A percentile compares a stretch with the other conserved stretches of the same genome.
Conservation (phyloP, 2,329 filamentous ascomycete genomes). For the Hypoxylon sp. region DNA sequence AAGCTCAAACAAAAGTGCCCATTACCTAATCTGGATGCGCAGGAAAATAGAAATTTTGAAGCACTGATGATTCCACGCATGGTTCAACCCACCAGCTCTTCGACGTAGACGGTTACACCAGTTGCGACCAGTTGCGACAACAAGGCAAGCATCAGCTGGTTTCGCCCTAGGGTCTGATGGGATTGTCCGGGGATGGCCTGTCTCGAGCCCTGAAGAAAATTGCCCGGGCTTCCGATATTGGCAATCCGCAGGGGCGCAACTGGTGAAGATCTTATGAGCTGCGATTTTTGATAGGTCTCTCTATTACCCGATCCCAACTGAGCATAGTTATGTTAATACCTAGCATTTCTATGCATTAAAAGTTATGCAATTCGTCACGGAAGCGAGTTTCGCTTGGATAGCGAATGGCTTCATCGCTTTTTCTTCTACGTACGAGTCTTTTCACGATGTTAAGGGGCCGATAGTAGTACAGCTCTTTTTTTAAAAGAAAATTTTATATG, state of each 20-base stretch:
- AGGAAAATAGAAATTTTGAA: slow-evolving; percentile 31
- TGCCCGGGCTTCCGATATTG: slow-evolving; percentile 43
- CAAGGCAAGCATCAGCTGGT: slow-evolving; percentile 47
- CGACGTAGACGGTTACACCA: slow-evolving; percentile 45
- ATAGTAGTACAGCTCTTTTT: slow-evolving; percentile 26
- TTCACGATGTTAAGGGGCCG: slow-evolving; percentile 29
- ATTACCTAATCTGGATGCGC: slow-evolving; percentile 31
- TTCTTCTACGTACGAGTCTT: slow-evolving; percentile 14
- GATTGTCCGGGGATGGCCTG: slow-evolving; percentile 44
- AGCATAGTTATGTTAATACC: slow-evolving; percentile 29
- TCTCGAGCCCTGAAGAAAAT: slow-evolving; percentile 40
- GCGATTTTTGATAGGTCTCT: slow-evolving; percentile 40
- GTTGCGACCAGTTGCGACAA: slow-evolving; percentile 47
- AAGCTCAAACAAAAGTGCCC: slow-evolving; percentile 28
- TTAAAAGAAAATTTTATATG: slow-evolving; percentile 5
- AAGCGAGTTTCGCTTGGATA: slow-evolving; percentile 31
- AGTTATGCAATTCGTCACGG: slow-evolving; percentile 38
- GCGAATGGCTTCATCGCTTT: slow-evolving; percentile 13
- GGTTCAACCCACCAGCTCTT: slow-evolving; percentile 25
- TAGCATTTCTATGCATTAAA: slow-evolving; percentile 35
- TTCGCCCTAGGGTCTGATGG: slow-evolving; percentile 45
- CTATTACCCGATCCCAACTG: slow-evolving; percentile 40
- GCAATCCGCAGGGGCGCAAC: slow-evolving; percentile 41
- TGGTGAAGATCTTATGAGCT: slow-evolving; percentile 44
- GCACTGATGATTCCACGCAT: slow-evolving; percentile 35